Evolutionary conservation across 2,329 filamentous ascomycete species (phyloP), one percentile per base, ranked within the genome.

Genomic region (Xylariaceae sp.): DNA sequence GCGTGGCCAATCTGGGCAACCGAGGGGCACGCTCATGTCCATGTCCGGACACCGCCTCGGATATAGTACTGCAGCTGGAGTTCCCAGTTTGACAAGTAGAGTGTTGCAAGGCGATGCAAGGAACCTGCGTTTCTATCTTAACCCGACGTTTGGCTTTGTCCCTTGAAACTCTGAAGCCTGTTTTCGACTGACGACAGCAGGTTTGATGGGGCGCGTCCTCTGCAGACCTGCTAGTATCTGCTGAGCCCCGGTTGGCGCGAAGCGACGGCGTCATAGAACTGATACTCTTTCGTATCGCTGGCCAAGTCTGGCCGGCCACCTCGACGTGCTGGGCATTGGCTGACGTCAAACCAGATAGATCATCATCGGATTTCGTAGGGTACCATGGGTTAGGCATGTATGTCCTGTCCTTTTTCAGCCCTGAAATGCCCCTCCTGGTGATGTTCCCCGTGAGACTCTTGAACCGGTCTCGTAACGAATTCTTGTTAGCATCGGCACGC

Each of bases 181-280:
- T 15, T 47, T 46, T 54, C 16, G 48, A 50, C 22, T 29, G 42
- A 12, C 4, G 19, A 22, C 53, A 48, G 34, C 44, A 37, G 34
- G 49, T 32, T 30, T 42, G 51, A 48, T 13, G 29, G 40, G 37
- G 42, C 9, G 19, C n/a, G 30, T 56, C 51, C 30, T 22, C 39
- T 5, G 46, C 19, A 13, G 30, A 32, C 26, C n/a, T 46, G 29
- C 52, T 46, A 32, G 51, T 55, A 32, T 54, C 47, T 30, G 46
- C 13, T 6, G 60, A 62, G 19, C 39, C 30, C n/a, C 53, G 54
- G 15, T 56, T 51, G 5, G 45, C 54, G 47, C 58, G 54, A 48
- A 62, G 44, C 30, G 61, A 64, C 19, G 59, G 61, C 1, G 63
- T 55, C 53, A 65, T 56, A 36, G 62, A 63, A 34, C 59, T 55